Base-by-base conservation (phyloP, 352 stramenopile genomes). In the Phytophthora sp. region DNA sequence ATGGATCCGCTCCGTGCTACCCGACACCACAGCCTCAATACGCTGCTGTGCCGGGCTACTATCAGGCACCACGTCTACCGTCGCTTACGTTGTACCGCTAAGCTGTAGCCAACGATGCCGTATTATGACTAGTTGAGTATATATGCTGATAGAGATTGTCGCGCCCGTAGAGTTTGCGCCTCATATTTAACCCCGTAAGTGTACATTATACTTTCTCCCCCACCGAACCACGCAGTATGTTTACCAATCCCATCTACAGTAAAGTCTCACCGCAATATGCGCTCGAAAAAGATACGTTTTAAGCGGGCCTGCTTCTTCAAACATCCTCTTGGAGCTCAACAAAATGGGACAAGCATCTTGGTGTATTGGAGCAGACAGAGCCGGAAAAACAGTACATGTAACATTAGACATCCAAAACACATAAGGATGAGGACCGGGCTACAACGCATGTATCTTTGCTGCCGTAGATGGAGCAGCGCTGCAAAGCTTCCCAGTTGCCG, bases 51-150 rank as follows among this genome's bases (percentile, higher is more conserved):
- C 39, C 67, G 23, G 53, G 38, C 18, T 33, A 68, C 52, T 66
- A 56, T 41, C 58, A 66, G n/a, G 30, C 57, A 46, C 51, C 62
- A 23, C 57, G 70, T 6, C 54, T 78, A 41, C 71, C 71, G 15
- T 67, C 66, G 47, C 62, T 75, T 53, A 60, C 66, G n/a, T 54
- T 78, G 62, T 78, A 76, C 53, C 71, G 69, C 20, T 77, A 71
- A 69, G 51, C 12, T 13, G 27, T 20, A 29, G 39, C 8, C 21
- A 2, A 33, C 55, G 24, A 57, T 71, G n/a, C 52, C 45, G 38
- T 56, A 35, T 47, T 65, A 38, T 54, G 45, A 61, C 46, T 69
- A 64, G 59, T 70, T 74, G 54, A 70, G 52, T 60, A 55, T 65
- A 31, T 53, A 52, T 74, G 45, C 70, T 54, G 44, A 66, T 74